Percentiles rank a stretch among this genome's conserved stretches.
Evolutionary conservation across 345 rosid species (phyloP).

Genomic region (Eucalyptus coolabah): DNA sequence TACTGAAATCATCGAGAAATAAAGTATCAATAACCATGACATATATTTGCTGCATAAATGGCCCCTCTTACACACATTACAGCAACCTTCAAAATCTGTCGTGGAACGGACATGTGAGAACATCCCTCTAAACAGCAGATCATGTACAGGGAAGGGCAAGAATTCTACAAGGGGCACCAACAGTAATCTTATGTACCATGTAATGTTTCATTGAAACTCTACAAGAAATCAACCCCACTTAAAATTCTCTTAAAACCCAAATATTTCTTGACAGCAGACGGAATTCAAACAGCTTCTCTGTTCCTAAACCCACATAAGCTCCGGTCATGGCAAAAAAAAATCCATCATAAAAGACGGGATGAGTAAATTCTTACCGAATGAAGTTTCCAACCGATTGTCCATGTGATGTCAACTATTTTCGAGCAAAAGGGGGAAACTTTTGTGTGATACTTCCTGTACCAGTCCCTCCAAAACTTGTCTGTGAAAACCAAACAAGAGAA

Average conservation of each 20-base stretch:
- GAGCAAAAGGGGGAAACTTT: background rate
- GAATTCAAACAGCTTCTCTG: background rate
- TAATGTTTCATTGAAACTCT: background rate
- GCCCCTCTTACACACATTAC: background rate
- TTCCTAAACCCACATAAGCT: background rate
- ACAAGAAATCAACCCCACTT: background rate
- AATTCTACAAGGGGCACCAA: background rate
- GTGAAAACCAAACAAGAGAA: background rate
- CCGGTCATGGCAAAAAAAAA: background rate
- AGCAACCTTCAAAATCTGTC: background rate
- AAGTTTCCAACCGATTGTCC: background rate
- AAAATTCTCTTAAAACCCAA: background rate
- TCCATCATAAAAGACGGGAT: background rate
- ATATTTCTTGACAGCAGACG: background rate
- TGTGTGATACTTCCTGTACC: background rate
- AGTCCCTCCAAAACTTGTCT: background rate
- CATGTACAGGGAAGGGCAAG: background rate
- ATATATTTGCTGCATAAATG: background rate
- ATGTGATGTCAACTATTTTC: background rate
- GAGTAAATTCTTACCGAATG: background rate
- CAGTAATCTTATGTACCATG: background rate
- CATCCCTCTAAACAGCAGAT: background rate
- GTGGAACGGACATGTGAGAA: background rate
- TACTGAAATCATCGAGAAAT: background rate
- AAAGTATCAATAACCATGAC: background rate